Conservation (phyloP, 352 stramenopile species). For the Phytophthora hibernalis region DNA sequence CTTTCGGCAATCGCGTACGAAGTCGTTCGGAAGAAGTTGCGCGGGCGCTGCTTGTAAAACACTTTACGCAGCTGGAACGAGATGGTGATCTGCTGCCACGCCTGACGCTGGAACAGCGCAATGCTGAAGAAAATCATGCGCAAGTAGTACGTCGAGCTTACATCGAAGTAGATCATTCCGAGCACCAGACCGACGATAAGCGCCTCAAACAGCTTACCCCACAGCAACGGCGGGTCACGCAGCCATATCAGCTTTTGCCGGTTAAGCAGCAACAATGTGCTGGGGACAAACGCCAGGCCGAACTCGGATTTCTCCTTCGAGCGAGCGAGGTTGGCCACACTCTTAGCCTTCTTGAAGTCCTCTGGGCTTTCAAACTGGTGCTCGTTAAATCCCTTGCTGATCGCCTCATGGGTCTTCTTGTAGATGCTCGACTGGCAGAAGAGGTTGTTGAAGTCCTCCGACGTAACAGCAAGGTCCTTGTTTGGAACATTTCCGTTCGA, state of each 20-base stretch:
- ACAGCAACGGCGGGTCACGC: conserved; percentile 62
- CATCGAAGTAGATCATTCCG: conserved; percentile 78
- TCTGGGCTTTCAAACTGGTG: too few species aligned
- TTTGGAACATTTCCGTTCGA: conserved; percentile 45
- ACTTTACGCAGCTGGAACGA: conserved; percentile 80
- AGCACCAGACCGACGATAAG: conserved; percentile 84
- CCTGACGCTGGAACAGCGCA: conserved; percentile 74
- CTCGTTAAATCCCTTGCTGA: conserved; percentile 64
- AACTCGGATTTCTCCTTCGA: conserved; percentile 67
- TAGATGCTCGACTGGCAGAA: conserved; percentile 70
- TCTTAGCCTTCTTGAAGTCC: conserved; percentile 62
- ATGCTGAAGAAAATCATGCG: conserved; percentile 81
- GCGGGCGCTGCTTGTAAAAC: conserved; percentile 91
- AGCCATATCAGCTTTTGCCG: conserved; percentile 75
- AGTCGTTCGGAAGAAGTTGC: conserved; percentile 91
- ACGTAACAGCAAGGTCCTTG: conserved; percentile 35
- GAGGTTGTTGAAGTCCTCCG: conserved; percentile 64
- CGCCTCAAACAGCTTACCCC: conserved; percentile 71
- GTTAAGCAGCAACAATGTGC: conserved; percentile 56
- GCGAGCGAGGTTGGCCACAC: conserved; percentile 49
- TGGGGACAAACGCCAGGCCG: too few species aligned
- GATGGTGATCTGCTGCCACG: conserved; percentile 77
- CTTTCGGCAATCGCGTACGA: conserved; percentile 82
- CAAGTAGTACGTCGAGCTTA: conserved; percentile 64
- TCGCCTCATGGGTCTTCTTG: conserved; percentile 50